Evolutionary conservation across 495 filamentous ascomycete species (phyloP).

Genomic region (Echria macrotheca): DNA sequence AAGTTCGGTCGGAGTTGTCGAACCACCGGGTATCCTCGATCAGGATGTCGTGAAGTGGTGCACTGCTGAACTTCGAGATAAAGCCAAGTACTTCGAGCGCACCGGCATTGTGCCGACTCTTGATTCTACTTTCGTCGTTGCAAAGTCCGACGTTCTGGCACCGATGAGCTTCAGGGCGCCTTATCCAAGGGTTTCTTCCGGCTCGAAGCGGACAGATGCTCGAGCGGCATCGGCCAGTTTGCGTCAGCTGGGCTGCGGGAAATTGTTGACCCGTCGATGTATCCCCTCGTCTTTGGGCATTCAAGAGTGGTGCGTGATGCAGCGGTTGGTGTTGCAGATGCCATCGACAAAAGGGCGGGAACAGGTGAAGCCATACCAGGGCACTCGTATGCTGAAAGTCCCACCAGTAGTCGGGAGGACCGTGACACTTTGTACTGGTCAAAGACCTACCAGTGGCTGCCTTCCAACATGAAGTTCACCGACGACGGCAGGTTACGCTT

Average conservation of each 20-base stretch:
- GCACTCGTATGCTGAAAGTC: no score
- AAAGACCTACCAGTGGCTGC: slow-evolving; percentile 55
- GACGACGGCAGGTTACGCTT: slow-evolving; percentile 54
- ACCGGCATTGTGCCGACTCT: slow-evolving; percentile 31
- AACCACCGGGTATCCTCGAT: slow-evolving; percentile 18
- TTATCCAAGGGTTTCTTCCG: slow-evolving; percentile 19
- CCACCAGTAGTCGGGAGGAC: slow-evolving; percentile 8
- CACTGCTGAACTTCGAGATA: slow-evolving; percentile 46
- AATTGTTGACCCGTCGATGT: slow-evolving; percentile 58
- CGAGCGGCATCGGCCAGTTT: slow-evolving; percentile 53
- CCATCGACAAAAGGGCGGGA: slow-evolving; percentile 27
- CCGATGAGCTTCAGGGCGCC: slow-evolving; percentile 7
- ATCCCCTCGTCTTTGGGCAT: slow-evolving; percentile 48
- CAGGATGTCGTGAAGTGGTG: slow-evolving; percentile 43
- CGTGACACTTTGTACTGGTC: slow-evolving; percentile 36
- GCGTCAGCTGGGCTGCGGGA: slow-evolving; percentile 51
- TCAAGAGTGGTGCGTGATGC: slow-evolving; percentile 29
- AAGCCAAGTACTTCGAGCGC: slow-evolving; percentile 31
- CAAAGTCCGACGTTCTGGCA: slow-evolving; percentile 26
- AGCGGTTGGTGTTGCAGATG: slow-evolving; percentile 24
- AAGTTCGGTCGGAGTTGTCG: slow-evolving; percentile 4
- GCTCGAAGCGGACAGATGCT: slow-evolving; percentile 40
- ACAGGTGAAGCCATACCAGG: slow-evolving; percentile 25
- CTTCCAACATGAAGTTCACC: slow-evolving; percentile 47
- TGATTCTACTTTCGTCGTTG: slow-evolving; percentile 15